A percentile compares a stretch with the other conserved stretches of the same genome.
phyloP scores from a whole-genome alignment of 768 basidiomycete species.

The Psilocybe subaeruginosa region DNA sequence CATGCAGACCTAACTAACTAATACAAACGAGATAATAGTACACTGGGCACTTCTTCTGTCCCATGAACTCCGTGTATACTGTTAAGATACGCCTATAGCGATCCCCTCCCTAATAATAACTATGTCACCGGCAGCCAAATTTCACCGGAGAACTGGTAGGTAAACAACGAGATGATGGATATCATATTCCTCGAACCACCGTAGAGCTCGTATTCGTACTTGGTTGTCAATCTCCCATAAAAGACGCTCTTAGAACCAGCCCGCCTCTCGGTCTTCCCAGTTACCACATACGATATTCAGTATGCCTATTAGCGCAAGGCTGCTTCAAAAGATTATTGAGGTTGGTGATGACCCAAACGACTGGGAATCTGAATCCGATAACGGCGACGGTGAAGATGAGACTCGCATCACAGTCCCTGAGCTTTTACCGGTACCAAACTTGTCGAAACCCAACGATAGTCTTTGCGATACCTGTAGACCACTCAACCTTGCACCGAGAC shows the following conservation, averaged over 20 bases:
- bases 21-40: no score
- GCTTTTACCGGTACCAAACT: not conserved
- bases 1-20: no score
- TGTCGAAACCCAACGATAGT: not conserved
- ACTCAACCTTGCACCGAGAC: constrained; percentile 1
- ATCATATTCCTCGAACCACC: no score
- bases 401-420: not conserved
- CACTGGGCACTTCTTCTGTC: no score
- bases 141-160: not conserved
- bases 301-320: not conserved
- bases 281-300: no score
- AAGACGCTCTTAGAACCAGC: no score
- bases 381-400: not conserved
- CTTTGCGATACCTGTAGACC: constrained; percentile 8
- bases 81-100: no score
- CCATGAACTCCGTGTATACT: no score
- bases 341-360: not conserved
- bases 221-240: no score
- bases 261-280: no score
- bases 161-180: not conserved
- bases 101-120: not conserved
- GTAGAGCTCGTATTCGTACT: no score
- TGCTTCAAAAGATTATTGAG: not conserved
- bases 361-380: not conserved
- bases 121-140: not conserved